These are phyloP conservation scores for Coemansia sp. DNA, from an alignment of 192 early-diverging fungal species.

Conservation along the genomic window DNA sequence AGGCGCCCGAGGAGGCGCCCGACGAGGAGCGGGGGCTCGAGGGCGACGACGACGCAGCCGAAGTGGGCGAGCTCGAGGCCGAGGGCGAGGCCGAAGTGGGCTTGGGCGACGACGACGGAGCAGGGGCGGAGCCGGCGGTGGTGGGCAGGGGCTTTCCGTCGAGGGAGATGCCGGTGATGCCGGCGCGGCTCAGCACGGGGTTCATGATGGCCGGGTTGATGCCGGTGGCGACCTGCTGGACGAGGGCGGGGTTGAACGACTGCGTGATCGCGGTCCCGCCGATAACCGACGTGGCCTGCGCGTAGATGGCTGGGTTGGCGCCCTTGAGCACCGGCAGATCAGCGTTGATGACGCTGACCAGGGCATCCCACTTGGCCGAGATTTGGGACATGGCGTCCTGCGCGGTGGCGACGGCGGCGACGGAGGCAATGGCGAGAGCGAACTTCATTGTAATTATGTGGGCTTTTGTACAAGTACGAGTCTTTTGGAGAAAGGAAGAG, in stretches of 20 bases:
- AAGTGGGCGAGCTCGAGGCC: neutral
- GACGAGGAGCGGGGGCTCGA: neutral
- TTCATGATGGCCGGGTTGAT: slow-evolving; percentile 50
- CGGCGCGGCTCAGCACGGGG: slow-evolving; percentile 41
- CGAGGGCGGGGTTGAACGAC: slow-evolving; percentile 25
- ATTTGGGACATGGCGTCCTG: slow-evolving; percentile 39
- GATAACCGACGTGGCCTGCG: slow-evolving; percentile 39
- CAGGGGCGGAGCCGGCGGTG: neutral
- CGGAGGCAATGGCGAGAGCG: slow-evolving; percentile 24
- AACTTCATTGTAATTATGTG: slow-evolving; percentile 35
- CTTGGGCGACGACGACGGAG: neutral
- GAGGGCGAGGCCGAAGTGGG: slow-evolving; percentile 4
- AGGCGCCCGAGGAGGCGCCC: neutral
- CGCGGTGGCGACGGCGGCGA: slow-evolving; percentile 18
- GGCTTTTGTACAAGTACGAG: slow-evolving; percentile 10
- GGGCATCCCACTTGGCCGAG: slow-evolving; percentile 35
- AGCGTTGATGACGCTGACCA: slow-evolving; percentile 38
- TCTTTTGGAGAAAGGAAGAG: neutral
- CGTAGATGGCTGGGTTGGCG: slow-evolving; percentile 40
- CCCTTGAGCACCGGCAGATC: slow-evolving; percentile 39
- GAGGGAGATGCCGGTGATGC: slow-evolving; percentile 40
- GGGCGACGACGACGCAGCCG: neutral
- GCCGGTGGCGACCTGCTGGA: slow-evolving; percentile 52
- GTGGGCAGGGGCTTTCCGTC: slow-evolving; percentile 43
- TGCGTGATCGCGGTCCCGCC: slow-evolving; percentile 42